Evolutionary conservation across 352 stramenopile species (phyloP), one percentile per base, ranked within the genome.

Genomic region (Pythium dissotocum): DNA sequence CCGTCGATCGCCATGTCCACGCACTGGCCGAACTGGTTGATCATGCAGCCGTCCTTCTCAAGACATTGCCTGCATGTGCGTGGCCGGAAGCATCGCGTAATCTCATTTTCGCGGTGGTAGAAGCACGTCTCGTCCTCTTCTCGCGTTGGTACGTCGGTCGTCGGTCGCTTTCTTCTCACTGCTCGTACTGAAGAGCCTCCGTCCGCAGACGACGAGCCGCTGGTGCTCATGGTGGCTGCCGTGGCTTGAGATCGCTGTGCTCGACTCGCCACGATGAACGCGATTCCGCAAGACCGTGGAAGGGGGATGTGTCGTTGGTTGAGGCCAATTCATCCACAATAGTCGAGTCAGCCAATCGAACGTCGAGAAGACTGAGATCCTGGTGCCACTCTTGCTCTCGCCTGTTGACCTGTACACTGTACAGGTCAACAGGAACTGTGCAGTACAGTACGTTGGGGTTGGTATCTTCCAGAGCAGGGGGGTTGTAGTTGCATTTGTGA

Each of bases 11-110:
- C n/a, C 55, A 51, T 48, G 21, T 51, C 32, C 55, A 61, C 55
- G 26, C 32, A 61, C 55, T 61, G 55, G 55, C 55, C 55, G n/a
- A 48, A 61, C 38, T 48, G 33, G 36, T 61, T 61, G 16, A 61
- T 30, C 55, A 61, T 61, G 36, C 55, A 61, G n/a, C 55, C 55
- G 6, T 51, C 14, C 33, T 33, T 54, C 48, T 33, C 6, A 4
- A 54, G 48, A 33, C 26, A 54, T 18, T 54, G 5, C 2, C 7
- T 10, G 16, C 48, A 33, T 30, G 48, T 10, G 7, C n/a, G 26
- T 6, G 48, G 48, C 48, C 6, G n/a, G n/a, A 33, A 30, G n/a
- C 26, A 32, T 54, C n/a, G 3, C 26, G 5, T 14, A 2, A 1
- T 14, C 4, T 30, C 16, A 18, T 30, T 18, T 2, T 54, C 6